Evolutionary conservation across 2,329 filamentous ascomycete genomes (phyloP), one percentile per base, ranked within the genome.

Genomic region (Tolypocladium ophioglossoides): DNA sequence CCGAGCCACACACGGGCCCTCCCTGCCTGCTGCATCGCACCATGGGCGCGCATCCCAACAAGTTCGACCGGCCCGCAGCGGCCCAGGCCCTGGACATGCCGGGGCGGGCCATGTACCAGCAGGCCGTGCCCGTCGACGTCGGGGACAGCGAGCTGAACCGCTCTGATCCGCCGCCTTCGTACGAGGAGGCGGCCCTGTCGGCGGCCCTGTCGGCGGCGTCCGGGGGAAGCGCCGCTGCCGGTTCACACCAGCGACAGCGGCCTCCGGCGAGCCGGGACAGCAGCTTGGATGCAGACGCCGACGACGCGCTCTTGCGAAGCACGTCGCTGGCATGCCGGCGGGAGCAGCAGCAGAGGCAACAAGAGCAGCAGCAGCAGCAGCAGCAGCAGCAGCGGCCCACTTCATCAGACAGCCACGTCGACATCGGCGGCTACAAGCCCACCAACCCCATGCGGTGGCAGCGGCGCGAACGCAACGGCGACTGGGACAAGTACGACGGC

Each of bases 381-480:
- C 51, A 37, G 39, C 39, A 20, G 7, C 38, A 40, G 44, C 30
- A 40, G 32, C 37, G 14, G 24, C 41, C 24, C 44, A 12, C 16
- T 11, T 32, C 27, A 2, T n/a, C 27, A 7, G 44, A 32, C 24
- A 12, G 27, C 18, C 16, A 12, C 27, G 27, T 20, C 52, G 38
- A 27, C 48, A 35, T 14, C 32, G 12, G 27, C 16, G 53, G 53
- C 12, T 57, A 57, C 52, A 53, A 52, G 50, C 4, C 24, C 30
- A 44, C 51, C 8, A 51, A 52, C 2, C 53, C 54, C 5, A 52
- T 59, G 57, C 52, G 30, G 9, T 56, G 55, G 57, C 47, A 54
- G 14, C 52, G 54, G 32, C 48, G 52, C n/a, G 52, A 55, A 16
- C 54, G 40, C 14, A 56, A 34, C 22, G 57, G 56, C 14, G 49